Conservation (phyloP, 2,329 filamentous ascomycete genomes). For the Zalaria sp. region DNA sequence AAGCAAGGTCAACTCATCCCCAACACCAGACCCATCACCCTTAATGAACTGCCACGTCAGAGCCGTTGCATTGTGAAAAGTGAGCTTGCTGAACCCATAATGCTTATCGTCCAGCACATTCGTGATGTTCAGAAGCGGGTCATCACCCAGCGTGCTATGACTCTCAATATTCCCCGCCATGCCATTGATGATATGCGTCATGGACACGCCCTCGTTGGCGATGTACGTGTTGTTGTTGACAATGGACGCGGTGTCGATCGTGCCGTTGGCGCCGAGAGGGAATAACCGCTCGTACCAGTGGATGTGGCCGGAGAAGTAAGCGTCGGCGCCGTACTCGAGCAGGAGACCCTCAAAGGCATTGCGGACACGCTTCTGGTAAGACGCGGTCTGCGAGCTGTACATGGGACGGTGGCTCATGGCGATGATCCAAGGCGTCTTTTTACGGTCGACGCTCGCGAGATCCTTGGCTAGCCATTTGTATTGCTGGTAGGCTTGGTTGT, state of each 20-base stretch:
- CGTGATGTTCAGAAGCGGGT: conserved; percentile 25
- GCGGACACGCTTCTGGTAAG: conserved; percentile 30
- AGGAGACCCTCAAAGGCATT: conserved; percentile 32
- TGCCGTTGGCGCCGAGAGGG: conserved; percentile 24
- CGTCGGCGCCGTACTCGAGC: conserved; percentile 31
- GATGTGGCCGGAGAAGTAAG: conserved; percentile 29
- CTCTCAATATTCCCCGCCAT: conserved; percentile 40
- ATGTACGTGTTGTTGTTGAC: conserved; percentile 35
- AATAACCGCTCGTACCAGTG: conserved; percentile 34
- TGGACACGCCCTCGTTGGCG: conserved; percentile 32
- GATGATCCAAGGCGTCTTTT: conserved; percentile 36
- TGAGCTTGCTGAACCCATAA: conserved; percentile 36
- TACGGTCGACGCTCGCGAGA: conserved; percentile 29
- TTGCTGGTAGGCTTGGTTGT: conserved; percentile 31
- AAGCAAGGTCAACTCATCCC: conserved; percentile 24
- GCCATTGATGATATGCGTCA: conserved; percentile 39
- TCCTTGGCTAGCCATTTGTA: conserved; percentile 34
- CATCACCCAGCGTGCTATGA: conserved; percentile 26
- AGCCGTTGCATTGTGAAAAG: conserved; percentile 25
- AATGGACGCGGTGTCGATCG: conserved; percentile 27
- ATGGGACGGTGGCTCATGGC: conserved; percentile 36
- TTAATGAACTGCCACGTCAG: conserved; percentile 33
- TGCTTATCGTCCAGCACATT: conserved; percentile 29
- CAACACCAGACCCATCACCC: conserved; percentile 24
- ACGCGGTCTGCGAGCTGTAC: conserved; percentile 30